phyloP scores from a whole-genome alignment of 208 protist genomes.

The Acanthamoeba polyphaga region DNA sequence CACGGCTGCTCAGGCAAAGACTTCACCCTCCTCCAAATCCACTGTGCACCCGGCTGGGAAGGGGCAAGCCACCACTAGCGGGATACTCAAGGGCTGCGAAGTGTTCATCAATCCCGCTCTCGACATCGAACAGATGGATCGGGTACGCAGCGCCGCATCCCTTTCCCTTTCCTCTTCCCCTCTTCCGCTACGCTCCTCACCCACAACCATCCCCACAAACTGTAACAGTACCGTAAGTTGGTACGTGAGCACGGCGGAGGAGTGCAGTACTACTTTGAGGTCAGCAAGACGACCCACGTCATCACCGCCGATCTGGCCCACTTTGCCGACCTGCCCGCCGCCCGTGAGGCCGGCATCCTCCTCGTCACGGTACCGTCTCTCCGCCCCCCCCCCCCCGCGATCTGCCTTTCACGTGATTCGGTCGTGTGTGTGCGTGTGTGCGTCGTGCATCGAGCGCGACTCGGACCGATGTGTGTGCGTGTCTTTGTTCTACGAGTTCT shows the following conservation, averaged over 20 bases:
- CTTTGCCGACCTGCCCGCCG: slow-evolving; percentile 2
- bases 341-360: not conserved
- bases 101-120: slow-evolving; percentile 61
- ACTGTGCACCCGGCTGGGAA: not conserved
- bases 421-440: not conserved
- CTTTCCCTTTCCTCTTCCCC: not conserved
- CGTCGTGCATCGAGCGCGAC: not conserved
- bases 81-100: not conserved
- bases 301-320: slow-evolving; percentile 18
- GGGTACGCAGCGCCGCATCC: not conserved
- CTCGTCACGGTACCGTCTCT: slow-evolving; percentile 45
- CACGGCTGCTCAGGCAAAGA: not conserved
- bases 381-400: not conserved
- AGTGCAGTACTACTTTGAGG: slow-evolving; percentile 54
- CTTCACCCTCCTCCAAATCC: not conserved
- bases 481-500: not conserved
- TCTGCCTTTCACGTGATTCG: not conserved
- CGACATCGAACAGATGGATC: not conserved
- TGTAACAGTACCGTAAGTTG: slow-evolving; percentile 33
- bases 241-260: slow-evolving; percentile 17
- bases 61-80: not conserved
- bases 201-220: not conserved
- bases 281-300: slow-evolving; percentile 38
- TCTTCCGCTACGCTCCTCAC: not conserved
- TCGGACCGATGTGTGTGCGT: not conserved